Evolutionary conservation across 2,329 filamentous ascomycete genomes (phyloP).

Genomic region (Fusarium equiseti): DNA sequence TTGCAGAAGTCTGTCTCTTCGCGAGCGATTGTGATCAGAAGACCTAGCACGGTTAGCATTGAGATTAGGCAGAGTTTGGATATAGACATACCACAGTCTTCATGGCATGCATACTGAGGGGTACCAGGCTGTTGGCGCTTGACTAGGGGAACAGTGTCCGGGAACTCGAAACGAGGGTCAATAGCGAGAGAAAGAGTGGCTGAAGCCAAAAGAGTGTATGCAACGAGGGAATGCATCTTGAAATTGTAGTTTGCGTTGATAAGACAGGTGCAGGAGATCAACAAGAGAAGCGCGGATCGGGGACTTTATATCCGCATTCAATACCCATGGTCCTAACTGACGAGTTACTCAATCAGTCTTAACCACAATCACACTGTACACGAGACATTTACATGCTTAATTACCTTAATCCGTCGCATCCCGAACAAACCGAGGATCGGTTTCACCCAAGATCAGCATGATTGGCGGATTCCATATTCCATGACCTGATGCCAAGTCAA

Average conservation of each 20-base stretch:
- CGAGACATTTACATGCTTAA: not conserved
- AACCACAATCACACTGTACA: not conserved
- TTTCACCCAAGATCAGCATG: not conserved
- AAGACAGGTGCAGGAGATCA: not conserved
- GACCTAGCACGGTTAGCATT: conserved; percentile 29
- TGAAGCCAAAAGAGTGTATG: conserved; percentile 41
- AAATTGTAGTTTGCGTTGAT: not conserved
- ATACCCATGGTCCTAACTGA: not conserved
- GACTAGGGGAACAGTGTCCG: conserved; percentile 46
- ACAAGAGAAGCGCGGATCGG: not conserved
- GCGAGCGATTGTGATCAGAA: conserved; percentile 52
- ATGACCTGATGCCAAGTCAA: conserved; percentile 38
- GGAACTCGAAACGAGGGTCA: conserved; percentile 51
- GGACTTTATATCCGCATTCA: not conserved
- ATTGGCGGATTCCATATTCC: not conserved
- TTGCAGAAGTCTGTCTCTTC: conserved; percentile 52
- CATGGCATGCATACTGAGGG: conserved; percentile 59
- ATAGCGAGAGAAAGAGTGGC: conserved; percentile 27
- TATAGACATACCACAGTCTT: conserved; percentile 58
- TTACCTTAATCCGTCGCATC: not conserved
- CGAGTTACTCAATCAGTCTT: not conserved
- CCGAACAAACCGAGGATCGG: conserved; percentile 1
- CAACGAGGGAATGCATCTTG: conserved; percentile 34
- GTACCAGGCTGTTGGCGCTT: conserved; percentile 60
- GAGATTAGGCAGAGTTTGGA: not conserved